Evolutionary conservation across 192 early-diverging fungal species (phyloP).

Genomic region (Bifiguratus adelaidae): DNA sequence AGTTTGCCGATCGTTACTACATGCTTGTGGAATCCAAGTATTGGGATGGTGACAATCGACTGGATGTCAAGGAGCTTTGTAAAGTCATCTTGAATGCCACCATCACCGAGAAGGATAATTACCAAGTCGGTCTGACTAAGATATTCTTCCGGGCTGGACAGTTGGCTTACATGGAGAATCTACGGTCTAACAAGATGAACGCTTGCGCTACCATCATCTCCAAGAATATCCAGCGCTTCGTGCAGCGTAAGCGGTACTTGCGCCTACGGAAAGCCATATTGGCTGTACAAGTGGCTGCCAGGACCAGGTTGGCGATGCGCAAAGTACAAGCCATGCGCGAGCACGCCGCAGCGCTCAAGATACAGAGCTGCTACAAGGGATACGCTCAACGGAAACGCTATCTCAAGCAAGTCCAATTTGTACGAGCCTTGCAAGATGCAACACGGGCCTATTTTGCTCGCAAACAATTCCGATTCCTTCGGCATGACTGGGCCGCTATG

Average conservation of each 20-base stretch:
- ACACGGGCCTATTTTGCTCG: slow-evolving; percentile 60
- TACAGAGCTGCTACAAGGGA: slow-evolving; percentile 69
- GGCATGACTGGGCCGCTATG: slow-evolving; percentile 56
- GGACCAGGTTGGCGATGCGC: slow-evolving; percentile 49
- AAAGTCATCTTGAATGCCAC: slow-evolving; percentile 44
- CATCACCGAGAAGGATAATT: slow-evolving; percentile 78
- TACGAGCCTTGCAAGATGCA: slow-evolving; percentile 55
- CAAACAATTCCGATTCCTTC: slow-evolving; percentile 37
- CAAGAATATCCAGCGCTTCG: slow-evolving; percentile 69
- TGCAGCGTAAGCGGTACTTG: slow-evolving; percentile 51
- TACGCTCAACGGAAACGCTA: slow-evolving; percentile 43
- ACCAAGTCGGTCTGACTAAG: slow-evolving; percentile 90
- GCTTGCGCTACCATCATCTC: slow-evolving; percentile 79
- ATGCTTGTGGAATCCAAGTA: slow-evolving; percentile 40
- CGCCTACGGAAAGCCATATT: slow-evolving; percentile 46
- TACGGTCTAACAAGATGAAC: slow-evolving; percentile 73
- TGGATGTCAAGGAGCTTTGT: slow-evolving; percentile 48
- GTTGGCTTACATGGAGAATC: slow-evolving; percentile 79
- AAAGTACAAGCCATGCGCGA: slow-evolving; percentile 41
- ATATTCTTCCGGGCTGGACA: slow-evolving; percentile 99
- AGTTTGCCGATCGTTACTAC: slow-evolving; percentile 84
- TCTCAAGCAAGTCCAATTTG: slow-evolving; percentile 26
- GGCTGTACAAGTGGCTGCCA: slow-evolving; percentile 50
- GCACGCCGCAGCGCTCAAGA: slow-evolving; percentile 53
- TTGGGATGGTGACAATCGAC: slow-evolving; percentile 27